Conservation (phyloP, 805 yeast species). For the Danielia oregonensis region DNA sequence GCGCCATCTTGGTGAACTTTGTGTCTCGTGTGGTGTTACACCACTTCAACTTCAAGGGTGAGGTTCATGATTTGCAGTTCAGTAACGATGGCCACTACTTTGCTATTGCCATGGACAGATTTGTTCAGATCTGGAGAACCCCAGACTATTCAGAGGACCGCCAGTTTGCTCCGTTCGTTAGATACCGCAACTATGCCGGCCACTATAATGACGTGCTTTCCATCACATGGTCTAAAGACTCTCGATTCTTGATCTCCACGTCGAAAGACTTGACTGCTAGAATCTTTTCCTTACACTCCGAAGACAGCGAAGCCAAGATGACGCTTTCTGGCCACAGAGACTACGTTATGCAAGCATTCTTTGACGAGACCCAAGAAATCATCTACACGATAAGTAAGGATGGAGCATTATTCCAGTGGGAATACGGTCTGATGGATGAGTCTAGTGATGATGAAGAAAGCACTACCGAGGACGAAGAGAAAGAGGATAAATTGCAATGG, state of each 20-base stretch:
- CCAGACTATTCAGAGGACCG: slow-evolving; percentile 78
- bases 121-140: slow-evolving; percentile 90
- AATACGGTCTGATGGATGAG: slow-evolving; percentile 55
- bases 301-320: slow-evolving; percentile 69
- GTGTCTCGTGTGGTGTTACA: slow-evolving; percentile 80
- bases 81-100: slow-evolving; percentile 86
- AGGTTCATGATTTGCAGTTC: slow-evolving; percentile 70
- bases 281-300: slow-evolving; percentile 70
- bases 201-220: slow-evolving; percentile 81
- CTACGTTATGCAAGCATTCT: slow-evolving; percentile 81
- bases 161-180: slow-evolving; percentile 93
- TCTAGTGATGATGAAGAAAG: slow-evolving; percentile 38
- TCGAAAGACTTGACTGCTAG: slow-evolving; percentile 89
- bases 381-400: slow-evolving; percentile 91
- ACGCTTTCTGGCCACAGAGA: slow-evolving; percentile 92
- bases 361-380: slow-evolving; percentile 80
- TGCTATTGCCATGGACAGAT: slow-evolving; percentile 80
- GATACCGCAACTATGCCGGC: slow-evolving; percentile 87
- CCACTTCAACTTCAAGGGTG: slow-evolving; percentile 88
- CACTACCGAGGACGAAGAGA: slow-evolving; percentile 16
- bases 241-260: slow-evolving; percentile 80
- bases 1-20: slow-evolving; percentile 89
- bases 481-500: slow-evolving; percentile 49
- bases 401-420: slow-evolving; percentile 93
- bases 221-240: slow-evolving; percentile 85